Conservation (phyloP, 2,329 filamentous ascomycete genomes). For the Botrytis hyacinthi region DNA sequence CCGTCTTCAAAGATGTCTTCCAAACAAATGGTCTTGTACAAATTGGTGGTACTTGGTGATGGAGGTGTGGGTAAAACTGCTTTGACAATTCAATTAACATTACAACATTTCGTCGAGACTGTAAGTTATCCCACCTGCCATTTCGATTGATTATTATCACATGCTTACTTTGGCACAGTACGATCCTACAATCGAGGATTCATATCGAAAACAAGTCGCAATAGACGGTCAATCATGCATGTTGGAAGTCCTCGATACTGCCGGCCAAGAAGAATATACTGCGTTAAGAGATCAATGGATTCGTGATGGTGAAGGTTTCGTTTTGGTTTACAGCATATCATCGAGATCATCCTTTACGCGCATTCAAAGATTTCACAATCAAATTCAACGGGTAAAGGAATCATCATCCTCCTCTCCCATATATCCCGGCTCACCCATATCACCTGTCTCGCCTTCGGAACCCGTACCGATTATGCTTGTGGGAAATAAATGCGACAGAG, state of each 20-base stretch:
- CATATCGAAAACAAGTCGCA: conserved; percentile 84
- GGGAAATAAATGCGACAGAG: conserved; percentile 96
- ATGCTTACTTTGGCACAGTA: conserved; percentile 47
- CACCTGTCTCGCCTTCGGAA: conserved; percentile 49
- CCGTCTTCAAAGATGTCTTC: conserved; percentile 8
- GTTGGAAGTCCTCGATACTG: conserved; percentile 95
- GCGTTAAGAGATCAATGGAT: conserved; percentile 98
- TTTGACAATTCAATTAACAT: conserved; percentile 91
- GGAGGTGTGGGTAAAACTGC: conserved; percentile 94
- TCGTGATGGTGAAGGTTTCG: conserved; percentile 93
- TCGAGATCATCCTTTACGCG: conserved; percentile 92
- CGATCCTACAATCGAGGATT: conserved; percentile 85
- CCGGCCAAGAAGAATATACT: conserved; percentile 97
- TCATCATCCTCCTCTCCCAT: conserved; percentile 74
- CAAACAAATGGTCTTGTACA: conserved; percentile 83
- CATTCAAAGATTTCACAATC: conserved; percentile 93
- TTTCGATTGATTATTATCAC: conserved; percentile 3
- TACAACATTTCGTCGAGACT: conserved; percentile 98
- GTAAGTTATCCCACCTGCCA: conserved; percentile 45
- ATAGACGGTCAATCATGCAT: conserved; percentile 96
- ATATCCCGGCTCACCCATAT: conserved; percentile 71
- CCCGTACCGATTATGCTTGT: conserved; percentile 95
- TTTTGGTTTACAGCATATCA: conserved; percentile 97
- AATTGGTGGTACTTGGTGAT: conserved; percentile 91
- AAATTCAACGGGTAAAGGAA: conserved; percentile 97